Evolutionary conservation across 2,329 filamentous ascomycete genomes (phyloP), one percentile per base, ranked within the genome.

Genomic region (Alternaria alternata): DNA sequence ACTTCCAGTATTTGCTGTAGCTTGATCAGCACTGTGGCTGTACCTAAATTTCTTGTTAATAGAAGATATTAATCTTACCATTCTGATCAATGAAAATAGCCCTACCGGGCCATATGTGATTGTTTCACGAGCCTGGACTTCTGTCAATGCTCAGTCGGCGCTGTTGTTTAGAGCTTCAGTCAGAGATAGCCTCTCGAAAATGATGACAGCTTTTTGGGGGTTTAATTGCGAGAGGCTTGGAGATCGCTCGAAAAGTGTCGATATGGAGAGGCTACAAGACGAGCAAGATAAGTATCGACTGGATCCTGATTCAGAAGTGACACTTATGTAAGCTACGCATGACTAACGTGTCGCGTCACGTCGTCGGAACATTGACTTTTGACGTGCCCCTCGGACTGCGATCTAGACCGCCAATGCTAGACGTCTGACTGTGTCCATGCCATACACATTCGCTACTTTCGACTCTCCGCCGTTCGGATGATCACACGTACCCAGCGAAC

Each of bases 1-100:
- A 67, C 53, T 69, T 70, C 61, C 61, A 68, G 8, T 69, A 70
- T 42, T 22, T 70, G n/a, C 44, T 70, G 47, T 70, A 59, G 16
- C 12, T 7, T 42, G 11, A 1, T 14, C 11, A 6, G 1, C 14
- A 18, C 7, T 5, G 1, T 36, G 32, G 7, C 8, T 6, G 5
- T 26, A 12, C 8, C 8, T 20, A 46, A 3, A 7, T 36, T 20
- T 2, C 1, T 38, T 36, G 3, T 38, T 5, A 11, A 5, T 26
- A 14, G 20, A 36, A 38, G 30, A 49, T 26, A 49, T 20, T 28
- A 49, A 49, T 49, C 8, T 18, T 16, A 38, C 6, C 11, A 22
- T 22, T 26, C 5, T 12, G 20, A n/a, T 38, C 46, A 1, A 36
- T 14, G 5, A 2, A 7, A n/a, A n/a, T 24, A 16, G 18, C 20